Evolutionary conservation across 345 rosid genomes (phyloP).

Genomic region (Mallotus nudiflorus): DNA sequence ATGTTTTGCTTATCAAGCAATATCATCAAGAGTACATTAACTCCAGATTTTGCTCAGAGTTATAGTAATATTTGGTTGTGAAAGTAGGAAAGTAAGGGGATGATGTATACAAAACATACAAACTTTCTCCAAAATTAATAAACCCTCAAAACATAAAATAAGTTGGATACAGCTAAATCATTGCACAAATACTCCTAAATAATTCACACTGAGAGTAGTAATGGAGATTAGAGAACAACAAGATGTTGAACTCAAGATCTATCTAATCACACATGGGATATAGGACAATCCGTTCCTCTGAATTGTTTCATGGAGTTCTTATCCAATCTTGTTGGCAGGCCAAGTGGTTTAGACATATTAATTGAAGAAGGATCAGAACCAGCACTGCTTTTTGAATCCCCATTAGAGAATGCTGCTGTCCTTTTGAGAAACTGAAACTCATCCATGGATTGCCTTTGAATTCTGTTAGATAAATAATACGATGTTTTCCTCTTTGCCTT

Average conservation of each 20-base stretch:
- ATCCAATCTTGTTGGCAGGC: conserved; percentile 26
- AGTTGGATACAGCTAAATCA: conserved; percentile 7
- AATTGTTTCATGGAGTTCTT: conserved; percentile 17
- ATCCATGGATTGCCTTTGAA: conserved; percentile 83
- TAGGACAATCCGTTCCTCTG: conserved; percentile 13
- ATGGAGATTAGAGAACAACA: conserved; percentile 43
- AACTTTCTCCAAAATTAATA: conserved; percentile 13
- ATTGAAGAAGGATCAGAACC: conserved; percentile 23
- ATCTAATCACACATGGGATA: conserved; percentile 27
- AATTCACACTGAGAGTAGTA: conserved; percentile 18
- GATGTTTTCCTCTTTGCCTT: conserved; percentile 67
- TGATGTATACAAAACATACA: background rate
- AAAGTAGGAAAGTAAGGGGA: background rate
- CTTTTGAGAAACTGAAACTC: conserved; percentile 75
- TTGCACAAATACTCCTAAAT: conserved; percentile 4
- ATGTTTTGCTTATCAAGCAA: background rate
- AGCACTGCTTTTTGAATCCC: conserved; percentile 24
- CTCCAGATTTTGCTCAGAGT: background rate
- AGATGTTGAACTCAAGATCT: conserved; percentile 47
- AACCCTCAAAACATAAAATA: conserved; percentile 2
- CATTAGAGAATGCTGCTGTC: conserved; percentile 38
- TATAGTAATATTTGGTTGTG: background rate
- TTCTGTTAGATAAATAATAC: conserved; percentile 35
- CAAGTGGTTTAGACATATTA: conserved; percentile 23
- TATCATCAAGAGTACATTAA: background rate